Base-by-base conservation (phyloP, 1,284 basidiomycete species). In the Blastosporella zonata region DNA sequence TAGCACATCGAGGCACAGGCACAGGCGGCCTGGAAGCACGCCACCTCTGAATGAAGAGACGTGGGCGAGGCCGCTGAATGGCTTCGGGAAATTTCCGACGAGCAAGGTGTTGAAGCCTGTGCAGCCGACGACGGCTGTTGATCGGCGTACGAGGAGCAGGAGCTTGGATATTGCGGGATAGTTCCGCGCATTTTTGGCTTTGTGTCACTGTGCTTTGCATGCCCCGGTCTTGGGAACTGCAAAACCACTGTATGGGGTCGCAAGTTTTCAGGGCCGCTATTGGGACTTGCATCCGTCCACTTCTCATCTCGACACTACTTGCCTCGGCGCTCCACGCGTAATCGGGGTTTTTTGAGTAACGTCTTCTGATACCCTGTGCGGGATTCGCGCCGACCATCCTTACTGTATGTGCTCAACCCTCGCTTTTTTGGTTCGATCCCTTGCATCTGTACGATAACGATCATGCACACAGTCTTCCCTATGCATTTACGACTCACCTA, bases 101-200 rank as follows among this genome's bases (percentile, higher is more conserved):
- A 50, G 21, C 31, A 21, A 21, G 21, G 20, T 55, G 17, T 27
- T 55, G 43, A 53, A 23, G 12, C 33, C 46, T 0, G 45, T 44
- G 25, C 33, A 39, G 22, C 46, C 53, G 13, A 52, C 40, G 17
- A 46, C 50, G 20, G 34, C 48, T 13, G 25, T 49, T n/a, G 47
- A 53, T 43, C 45, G 55, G 17, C 39, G 42, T 6, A 41, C 41
- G 33, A 47, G 55, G 15, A 56, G 53, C 21, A 54, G 46, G 18
- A 54, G 56, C 43, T 41, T 57, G 8, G 56, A 55, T n/a, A 31
- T 36, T 8, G 18, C 22, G 25, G 33, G 37, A 28, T 34, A 53
- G 18, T 34, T 18, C 15, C 6, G 8, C 37, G 6, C 33, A 20
- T 12, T 4, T 4, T 7, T 6, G 31, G n/a, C 31, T 33, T 33